Percentiles rank a stretch among this genome's conserved stretches.
Conservation (phyloP, 1,284 basidiomycete genomes). For the Thecaphora thlaspeos region DNA sequence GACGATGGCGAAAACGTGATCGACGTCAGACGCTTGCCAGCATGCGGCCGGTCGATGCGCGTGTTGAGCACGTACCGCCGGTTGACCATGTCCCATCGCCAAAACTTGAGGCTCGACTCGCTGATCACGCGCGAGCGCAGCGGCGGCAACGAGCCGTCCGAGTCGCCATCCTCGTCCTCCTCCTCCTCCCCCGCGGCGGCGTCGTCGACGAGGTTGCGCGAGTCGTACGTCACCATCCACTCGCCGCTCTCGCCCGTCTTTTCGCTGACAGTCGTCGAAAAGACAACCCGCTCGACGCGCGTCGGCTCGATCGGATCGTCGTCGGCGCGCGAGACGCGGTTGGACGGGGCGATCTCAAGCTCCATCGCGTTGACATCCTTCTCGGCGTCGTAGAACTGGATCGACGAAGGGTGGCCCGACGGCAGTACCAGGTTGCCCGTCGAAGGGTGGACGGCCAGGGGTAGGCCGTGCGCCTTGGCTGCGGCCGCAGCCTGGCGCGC, state of each 20-base stretch:
- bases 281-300: slow-evolving; percentile 70
- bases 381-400: slow-evolving; percentile 83
- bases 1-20: slow-evolving; percentile 65
- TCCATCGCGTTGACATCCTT: slow-evolving; percentile 76
- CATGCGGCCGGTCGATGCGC: slow-evolving; percentile 85
- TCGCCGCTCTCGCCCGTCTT: slow-evolving; percentile 53
- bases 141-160: slow-evolving; percentile 58
- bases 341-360: slow-evolving; percentile 88
- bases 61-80: slow-evolving; percentile 68
- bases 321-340: slow-evolving; percentile 80
- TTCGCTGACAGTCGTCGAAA: slow-evolving; percentile 62
- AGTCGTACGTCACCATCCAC: slow-evolving; percentile 93
- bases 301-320: slow-evolving; percentile 76
- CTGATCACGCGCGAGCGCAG: slow-evolving; percentile 67
- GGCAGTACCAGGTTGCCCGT: slow-evolving; percentile 67
- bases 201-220: slow-evolving; percentile 59
- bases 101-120: slow-evolving; percentile 84
- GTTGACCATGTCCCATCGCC: slow-evolving; percentile 71
- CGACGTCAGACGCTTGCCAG: slow-evolving; percentile 67
- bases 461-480: slow-evolving; percentile 13
- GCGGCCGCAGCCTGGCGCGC: not conserved
- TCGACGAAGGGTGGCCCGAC: slow-evolving; percentile 88
- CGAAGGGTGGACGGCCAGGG: slow-evolving; percentile 47
- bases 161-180: not conserved
- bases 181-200: slow-evolving; percentile 18